Conservation (phyloP, 106 monocot genomes). For the Dioscorea alata region DNA sequence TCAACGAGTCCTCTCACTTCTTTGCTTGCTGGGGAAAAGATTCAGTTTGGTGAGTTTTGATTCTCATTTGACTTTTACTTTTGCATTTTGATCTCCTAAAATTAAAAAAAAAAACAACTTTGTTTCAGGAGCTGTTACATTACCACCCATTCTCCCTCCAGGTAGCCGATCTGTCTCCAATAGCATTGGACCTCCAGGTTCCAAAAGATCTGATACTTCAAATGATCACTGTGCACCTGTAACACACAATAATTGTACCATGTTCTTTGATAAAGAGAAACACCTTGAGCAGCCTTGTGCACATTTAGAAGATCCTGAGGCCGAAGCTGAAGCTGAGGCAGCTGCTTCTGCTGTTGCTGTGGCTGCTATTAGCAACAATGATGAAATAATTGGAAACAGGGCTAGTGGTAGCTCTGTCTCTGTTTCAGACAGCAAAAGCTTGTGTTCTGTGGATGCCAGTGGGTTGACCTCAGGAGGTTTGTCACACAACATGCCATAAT, state of each 20-base stretch:
- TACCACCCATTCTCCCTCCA: conserved; percentile 49
- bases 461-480: conserved; percentile 39
- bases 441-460: conserved; percentile 19
- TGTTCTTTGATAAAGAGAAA: conserved; percentile 62
- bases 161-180: conserved; percentile 36
- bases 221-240: conserved; percentile 17
- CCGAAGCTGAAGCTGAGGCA: conserved; percentile 78
- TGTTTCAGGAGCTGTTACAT: conserved; percentile 63
- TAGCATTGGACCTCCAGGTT: conserved; percentile 45
- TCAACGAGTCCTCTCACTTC: conserved; percentile 61
- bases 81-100: background rate
- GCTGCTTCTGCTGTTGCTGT: conserved; percentile 98
- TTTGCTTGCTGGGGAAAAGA: conserved; percentile 76
- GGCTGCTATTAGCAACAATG: conserved; percentile 76
- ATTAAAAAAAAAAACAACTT: background rate
- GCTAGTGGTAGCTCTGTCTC: conserved; percentile 16
- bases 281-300: conserved; percentile 29
- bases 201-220: conserved; percentile 32
- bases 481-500: too few relatives aligned
- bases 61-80: background rate
- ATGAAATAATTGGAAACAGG: conserved; percentile 46
- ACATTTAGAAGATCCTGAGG: conserved; percentile 62
- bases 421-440: conserved; percentile 27
- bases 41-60: conserved; percentile 83
- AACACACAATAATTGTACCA: conserved; percentile 14